A percentile compares a stretch with the other conserved stretches of the same genome.
Evolutionary conservation across 1,284 basidiomycete species (phyloP).

Genomic region (Pascua guehoae): DNA sequence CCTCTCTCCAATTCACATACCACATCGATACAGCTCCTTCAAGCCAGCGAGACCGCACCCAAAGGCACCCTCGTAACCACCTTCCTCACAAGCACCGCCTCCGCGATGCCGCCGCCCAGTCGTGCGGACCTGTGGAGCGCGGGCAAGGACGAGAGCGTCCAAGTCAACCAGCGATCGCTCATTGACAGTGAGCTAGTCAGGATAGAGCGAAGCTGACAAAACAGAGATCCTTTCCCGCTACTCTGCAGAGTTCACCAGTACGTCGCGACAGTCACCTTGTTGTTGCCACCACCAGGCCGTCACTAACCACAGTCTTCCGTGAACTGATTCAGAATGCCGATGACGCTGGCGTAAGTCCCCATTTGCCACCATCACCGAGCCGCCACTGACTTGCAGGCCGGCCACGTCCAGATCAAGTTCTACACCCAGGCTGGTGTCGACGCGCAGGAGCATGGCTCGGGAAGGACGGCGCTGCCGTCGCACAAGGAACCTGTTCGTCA

Average conservation of each 20-base stretch:
- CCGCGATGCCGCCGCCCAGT: conserved; percentile 5
- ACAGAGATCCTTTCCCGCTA: conserved; percentile 78
- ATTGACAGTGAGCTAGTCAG: conserved; percentile 64
- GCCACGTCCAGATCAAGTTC: conserved; percentile 75
- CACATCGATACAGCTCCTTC: no score
- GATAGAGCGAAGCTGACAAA: not conserved
- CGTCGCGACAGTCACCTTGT: conserved; percentile 14
- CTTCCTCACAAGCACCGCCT: no score
- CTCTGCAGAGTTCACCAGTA: conserved; percentile 84
- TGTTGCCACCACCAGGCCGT: conserved; percentile 2
- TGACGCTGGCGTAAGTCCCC: conserved; percentile 62
- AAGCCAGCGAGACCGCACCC: no score
- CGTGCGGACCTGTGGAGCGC: conserved; percentile 39
- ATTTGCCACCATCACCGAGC: not conserved
- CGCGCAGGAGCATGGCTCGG: conserved; percentile 44
- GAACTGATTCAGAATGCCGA: conserved; percentile 94
- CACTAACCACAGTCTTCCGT: conserved; percentile 64
- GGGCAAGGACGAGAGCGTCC: conserved; percentile 55
- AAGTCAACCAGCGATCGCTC: conserved; percentile 91
- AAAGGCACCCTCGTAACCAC: no score
- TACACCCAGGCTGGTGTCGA: conserved; percentile 62
- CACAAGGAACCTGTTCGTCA: conserved; percentile 57
- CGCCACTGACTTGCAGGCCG: conserved; percentile 52
- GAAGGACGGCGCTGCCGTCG: conserved; percentile 49
- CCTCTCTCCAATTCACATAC: no score